Evolutionary conservation across 176 grass and related monocot genomes (phyloP), one percentile per base, ranked within the genome.

Genomic region (Musa itinerans): DNA sequence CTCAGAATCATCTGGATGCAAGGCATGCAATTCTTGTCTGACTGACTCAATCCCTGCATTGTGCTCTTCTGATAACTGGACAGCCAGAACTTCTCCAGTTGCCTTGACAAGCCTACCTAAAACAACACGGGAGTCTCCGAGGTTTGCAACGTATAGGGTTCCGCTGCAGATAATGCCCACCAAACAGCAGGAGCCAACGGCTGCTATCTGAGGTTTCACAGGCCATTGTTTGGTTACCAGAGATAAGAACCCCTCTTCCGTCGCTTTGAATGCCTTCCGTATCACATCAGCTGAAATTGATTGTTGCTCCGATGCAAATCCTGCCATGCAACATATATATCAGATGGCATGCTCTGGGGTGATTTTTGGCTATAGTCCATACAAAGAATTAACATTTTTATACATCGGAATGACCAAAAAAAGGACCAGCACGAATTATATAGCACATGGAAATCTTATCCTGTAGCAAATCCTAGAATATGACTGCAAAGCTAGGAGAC

Each of bases 51-150:
- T 34, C 12, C 13, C 65, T 8, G 65, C 65, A 68, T 68, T 68
- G 65, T 68, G 65, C 13, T 68, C 65, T 68, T 68, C 65, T 17
- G 65, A 68, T 68, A 68, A 68, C 65, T 68, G 65, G 65, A 34
- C 12, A 29, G 65, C 65, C 34, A 68, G 24, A 34, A 68, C 65
- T 34, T 68, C 65, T 68, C 65, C 65, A 68, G 65, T 68, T 26
- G 26, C 26, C 10, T 24, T 68, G 25, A 43, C 26, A 68, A 27
- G 65, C 26, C 65, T 68, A 34, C 65, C 65, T 68, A 68, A 43
- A 29, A 68, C 65, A 43, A 15, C 65, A 43, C 65, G 65, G 25
- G 65, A 68, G 24, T 68, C 65, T 16, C 65, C 65, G 34, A 43
- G 13, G 9, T 68, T 68, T 43, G 65, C 65, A 68, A 68, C 1